Conservation (phyloP, 192 early-diverging fungal genomes). For the Podila horticola region DNA sequence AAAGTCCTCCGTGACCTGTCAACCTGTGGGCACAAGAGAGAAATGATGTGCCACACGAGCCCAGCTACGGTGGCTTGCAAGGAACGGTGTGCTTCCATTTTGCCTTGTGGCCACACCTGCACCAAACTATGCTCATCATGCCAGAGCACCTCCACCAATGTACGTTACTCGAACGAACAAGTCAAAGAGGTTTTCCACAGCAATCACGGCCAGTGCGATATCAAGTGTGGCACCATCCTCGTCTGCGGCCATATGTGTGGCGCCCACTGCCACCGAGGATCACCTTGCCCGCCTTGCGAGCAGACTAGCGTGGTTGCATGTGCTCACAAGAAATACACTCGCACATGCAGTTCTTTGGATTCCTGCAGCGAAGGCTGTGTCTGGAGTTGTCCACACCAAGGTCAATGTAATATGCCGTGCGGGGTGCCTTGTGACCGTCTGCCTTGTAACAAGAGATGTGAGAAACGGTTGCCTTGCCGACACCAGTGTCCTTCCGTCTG, state of each 20-base stretch:
- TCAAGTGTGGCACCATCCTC: conserved; percentile 40
- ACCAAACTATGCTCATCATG: conserved; percentile 52
- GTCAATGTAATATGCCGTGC: conserved; percentile 57
- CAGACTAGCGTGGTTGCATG: conserved; percentile 50
- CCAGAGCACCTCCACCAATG: background rate
- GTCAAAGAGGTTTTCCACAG: background rate
- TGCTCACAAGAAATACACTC: conserved; percentile 50
- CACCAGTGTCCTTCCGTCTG: conserved; percentile 46
- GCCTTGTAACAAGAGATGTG: conserved; percentile 65
- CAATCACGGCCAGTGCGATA: conserved; percentile 45
- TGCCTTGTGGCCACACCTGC: conserved; percentile 57
- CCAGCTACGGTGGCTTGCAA: conserved; percentile 7
- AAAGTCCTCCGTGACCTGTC: conserved; percentile 29
- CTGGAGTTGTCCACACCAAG: conserved; percentile 64
- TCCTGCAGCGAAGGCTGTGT: conserved; percentile 57
- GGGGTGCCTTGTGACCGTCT: conserved; percentile 66
- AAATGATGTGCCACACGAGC: conserved; percentile 32
- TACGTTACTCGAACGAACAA: background rate
- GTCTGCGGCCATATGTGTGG: conserved; percentile 48
- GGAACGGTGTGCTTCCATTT: conserved; percentile 17
- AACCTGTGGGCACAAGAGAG: conserved; percentile 53
- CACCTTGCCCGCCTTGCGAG: conserved; percentile 56
- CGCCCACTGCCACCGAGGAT: conserved; percentile 11
- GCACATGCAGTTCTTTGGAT: conserved; percentile 33
- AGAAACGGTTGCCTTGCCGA: conserved; percentile 51